These are phyloP conservation scores for Penicillium longicatenatum DNA, from an alignment of 495 filamentous ascomycete species.

Conservation along the genomic window DNA sequence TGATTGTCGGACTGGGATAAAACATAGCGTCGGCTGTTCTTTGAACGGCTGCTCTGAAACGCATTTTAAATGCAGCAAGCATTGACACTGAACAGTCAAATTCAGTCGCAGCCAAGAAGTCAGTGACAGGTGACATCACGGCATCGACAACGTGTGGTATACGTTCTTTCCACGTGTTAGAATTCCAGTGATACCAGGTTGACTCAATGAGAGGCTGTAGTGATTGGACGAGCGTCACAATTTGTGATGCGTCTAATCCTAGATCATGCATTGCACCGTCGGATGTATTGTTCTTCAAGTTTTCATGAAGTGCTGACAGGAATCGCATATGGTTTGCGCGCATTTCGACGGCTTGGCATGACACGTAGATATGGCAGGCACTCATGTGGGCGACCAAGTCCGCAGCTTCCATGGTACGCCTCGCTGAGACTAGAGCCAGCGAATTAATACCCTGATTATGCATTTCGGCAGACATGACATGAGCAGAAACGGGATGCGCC, in stretches of 20 bases:
- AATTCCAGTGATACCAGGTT: constrained; percentile 18
- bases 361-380: constrained; percentile 50
- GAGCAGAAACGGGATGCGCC: constrained; percentile 49
- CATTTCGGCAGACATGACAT: constrained; percentile 58
- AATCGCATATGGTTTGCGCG: constrained; percentile 11
- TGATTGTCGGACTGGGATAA: constrained; percentile 9
- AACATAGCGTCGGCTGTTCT: constrained; percentile 11
- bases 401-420: constrained; percentile 56
- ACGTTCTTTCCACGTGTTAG: constrained; percentile 23
- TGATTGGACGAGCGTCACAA: background rate
- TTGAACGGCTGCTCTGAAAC: constrained; percentile 8
- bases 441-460: constrained; percentile 59
- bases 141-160: constrained; percentile 15
- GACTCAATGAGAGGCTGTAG: constrained; percentile 14
- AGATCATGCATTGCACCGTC: constrained; percentile 13
- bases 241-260: constrained; percentile 9
- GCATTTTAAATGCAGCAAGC: constrained; percentile 12
- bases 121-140: constrained; percentile 9
- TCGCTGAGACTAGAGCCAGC: constrained; percentile 55
- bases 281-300: constrained; percentile 5
- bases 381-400: constrained; percentile 58
- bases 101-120: constrained; percentile 5
- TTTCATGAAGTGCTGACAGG: constrained; percentile 4
- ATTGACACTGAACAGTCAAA: constrained; percentile 10
- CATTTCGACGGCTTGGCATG: constrained; percentile 35